Evolutionary conservation across 129 eudicot genomes (phyloP), one percentile per base, ranked within the genome.

Genomic region (Helianthus tuberosus): DNA sequence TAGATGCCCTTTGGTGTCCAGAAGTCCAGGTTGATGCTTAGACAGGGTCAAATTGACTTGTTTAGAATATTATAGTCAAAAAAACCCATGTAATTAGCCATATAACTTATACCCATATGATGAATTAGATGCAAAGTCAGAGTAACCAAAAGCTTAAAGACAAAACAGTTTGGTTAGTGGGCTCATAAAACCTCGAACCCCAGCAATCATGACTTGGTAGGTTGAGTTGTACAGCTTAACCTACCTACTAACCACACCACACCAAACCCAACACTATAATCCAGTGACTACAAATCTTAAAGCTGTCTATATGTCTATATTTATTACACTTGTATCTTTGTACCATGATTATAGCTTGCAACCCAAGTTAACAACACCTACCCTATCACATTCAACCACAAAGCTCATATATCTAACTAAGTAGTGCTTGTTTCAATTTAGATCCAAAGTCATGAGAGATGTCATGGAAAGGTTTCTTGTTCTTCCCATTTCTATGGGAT

Each of bases 151-250:
- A 51, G 66, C 77, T 25, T 71, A 47, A 70, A 61, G 81, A 77
- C 81, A 77, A 77, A 49, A 69, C 50, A 51, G 66, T 77, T 77
- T 77, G 76, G 76, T 77, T 77, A 69, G 70, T 77, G 71, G 80
- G 61, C 47, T 68, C 74, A 43, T 39, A 61, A 6, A 15, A 68
- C 44, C 53, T 38, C 66, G 51, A 50, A 63, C 77, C 62, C 78
- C 74, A 72, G 43, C 77, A 79, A 79, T 79, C 62, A 79, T 79
- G 43, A 64, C 39, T 64, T 36, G 82, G 84, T 84, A 77, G 95
- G 91, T 86, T 82, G 85, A 91, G 89, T 88, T 84, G 89, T 87
- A 82, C 92, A 84, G 90, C 81, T 88, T 76, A 79, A 88, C 96
- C 85, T 79, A 85, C 88, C 79, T 80, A 86, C 84, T 80, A 72